Evolutionary conservation across 768 basidiomycete species (phyloP), one percentile per base, ranked within the genome.

Genomic region (Tulasnella sp.): DNA sequence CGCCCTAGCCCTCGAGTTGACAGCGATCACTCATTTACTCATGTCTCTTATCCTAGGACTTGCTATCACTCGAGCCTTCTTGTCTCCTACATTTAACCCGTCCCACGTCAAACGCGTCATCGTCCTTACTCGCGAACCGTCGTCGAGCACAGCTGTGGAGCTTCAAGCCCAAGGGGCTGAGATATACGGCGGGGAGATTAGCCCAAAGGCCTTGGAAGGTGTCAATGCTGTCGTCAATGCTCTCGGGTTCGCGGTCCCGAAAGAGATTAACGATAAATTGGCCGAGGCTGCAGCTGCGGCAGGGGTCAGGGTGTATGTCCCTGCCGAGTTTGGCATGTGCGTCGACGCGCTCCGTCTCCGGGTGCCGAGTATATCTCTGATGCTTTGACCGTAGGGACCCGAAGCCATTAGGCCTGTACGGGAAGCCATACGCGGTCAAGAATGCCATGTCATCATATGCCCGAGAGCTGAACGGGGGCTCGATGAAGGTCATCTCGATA

Each of bases 281-380:
- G 42, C 54, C 6, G 17, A 67, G 52, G 34, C 45, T 14, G 73
- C 73, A 22, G 38, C 22, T 2, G 73, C 29, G 34, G 54, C 49
- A 9, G 73, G 73, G 14, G 73, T 74, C 11, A 74, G 37, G 73
- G 73, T 74, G 15, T 74, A 74, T 49, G 34, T 74, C 54, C 73
- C 73, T 58, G 34, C 25, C 5, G 73, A 74, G 54, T 74, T 34
- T 67, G 73, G 73, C 54, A 38, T 73, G 58, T 64, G 15, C 15
- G 25, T 64, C 9, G 31, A 2, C 14, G 15, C 31, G 12, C 31
- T 34, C 58, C 14, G 15, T n/a, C 49, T 22, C 49, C 49, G 22
- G 22, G 22, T n/a, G 19, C 22, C 7, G 22, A 6, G 7, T 22
- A 49, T 49, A n/a, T n/a, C 49, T 49, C 22, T 22, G 11, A 49